phyloP scores from a whole-genome alignment of 129 eudicot genomes.

The Cynara cardunculus region DNA sequence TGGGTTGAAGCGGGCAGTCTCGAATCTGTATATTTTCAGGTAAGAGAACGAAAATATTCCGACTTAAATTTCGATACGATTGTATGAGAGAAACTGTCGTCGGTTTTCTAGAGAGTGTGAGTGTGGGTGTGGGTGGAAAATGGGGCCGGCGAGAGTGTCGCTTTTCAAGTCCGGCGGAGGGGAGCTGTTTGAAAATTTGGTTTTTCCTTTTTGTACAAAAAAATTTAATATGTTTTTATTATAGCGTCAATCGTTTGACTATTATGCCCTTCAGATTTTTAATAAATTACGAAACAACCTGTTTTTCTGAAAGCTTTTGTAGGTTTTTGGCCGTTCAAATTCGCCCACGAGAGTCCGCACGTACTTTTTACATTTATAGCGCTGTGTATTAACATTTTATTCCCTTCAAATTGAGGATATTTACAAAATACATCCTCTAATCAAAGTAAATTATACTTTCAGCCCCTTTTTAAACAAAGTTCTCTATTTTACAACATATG shows the following conservation, averaged over 20 bases:
- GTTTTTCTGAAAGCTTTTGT: background rate
- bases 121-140: conserved; percentile 12
- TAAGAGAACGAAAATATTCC: background rate
- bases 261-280: background rate
- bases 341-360: conserved; percentile 1
- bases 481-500: background rate
- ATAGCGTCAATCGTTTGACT: background rate
- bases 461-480: background rate
- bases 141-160: conserved; percentile 21
- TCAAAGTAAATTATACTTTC: background rate
- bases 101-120: conserved; percentile 12
- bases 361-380: conserved; percentile 14
- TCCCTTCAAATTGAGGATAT: background rate
- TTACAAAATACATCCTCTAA: background rate
- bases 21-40: background rate
- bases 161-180: conserved; percentile 24
- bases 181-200: conserved; percentile 4
- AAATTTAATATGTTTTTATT: too few relatives aligned
- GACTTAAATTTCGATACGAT: background rate
- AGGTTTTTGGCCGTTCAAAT: conserved; percentile 7
- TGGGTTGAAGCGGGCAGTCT: background rate
- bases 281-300: conserved; percentile 1
- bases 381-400: background rate
- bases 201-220: background rate
- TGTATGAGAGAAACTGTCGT: background rate